These are phyloP conservation scores for Pichia sp. DNA, from an alignment of 1,139 yeast species.

Conservation along the genomic window DNA sequence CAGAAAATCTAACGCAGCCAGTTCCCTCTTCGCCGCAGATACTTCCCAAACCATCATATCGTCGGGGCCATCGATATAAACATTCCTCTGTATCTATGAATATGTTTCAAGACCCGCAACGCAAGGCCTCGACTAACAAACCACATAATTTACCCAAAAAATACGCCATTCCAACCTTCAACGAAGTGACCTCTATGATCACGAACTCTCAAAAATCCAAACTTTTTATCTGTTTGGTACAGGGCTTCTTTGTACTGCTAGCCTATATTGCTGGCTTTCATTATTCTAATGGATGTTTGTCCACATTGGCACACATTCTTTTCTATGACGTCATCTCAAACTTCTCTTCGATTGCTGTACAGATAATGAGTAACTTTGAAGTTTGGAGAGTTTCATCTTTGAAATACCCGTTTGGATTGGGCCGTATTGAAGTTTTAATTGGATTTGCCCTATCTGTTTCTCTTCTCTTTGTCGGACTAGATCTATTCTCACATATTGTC, in stretches of 20 bases:
- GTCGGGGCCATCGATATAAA: constrained; percentile 93
- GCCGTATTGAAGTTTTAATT: constrained; percentile 78
- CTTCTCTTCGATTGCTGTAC: constrained; percentile 64
- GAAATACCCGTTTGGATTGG: constrained; percentile 86
- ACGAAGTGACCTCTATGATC: constrained; percentile 58
- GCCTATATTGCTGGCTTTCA: constrained; percentile 61
- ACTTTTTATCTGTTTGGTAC: constrained; percentile 62
- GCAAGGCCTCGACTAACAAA: constrained; percentile 59
- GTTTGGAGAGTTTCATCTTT: constrained; percentile 87
- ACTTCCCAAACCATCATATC: constrained; percentile 56
- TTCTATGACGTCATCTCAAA: constrained; percentile 86
- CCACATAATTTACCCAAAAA: constrained; percentile 72
- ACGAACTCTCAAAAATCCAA: constrained; percentile 51
- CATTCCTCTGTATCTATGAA: constrained; percentile 98
- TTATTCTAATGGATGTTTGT: constrained; percentile 55
- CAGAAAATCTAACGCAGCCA: constrained; percentile 17
- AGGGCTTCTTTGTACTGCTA: constrained; percentile 49
- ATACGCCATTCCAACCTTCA: constrained; percentile 70
- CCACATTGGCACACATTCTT: constrained; percentile 81
- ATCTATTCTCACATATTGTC: constrained; percentile 74
- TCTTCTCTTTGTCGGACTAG: constrained; percentile 85
- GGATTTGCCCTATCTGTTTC: constrained; percentile 87
- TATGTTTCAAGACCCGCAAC: constrained; percentile 68
- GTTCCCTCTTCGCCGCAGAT: constrained; percentile 23
- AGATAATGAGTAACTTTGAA: constrained; percentile 80